Base-by-base conservation (phyloP, 202 grass and related monocot genomes). In the Elaeis oleifera region DNA sequence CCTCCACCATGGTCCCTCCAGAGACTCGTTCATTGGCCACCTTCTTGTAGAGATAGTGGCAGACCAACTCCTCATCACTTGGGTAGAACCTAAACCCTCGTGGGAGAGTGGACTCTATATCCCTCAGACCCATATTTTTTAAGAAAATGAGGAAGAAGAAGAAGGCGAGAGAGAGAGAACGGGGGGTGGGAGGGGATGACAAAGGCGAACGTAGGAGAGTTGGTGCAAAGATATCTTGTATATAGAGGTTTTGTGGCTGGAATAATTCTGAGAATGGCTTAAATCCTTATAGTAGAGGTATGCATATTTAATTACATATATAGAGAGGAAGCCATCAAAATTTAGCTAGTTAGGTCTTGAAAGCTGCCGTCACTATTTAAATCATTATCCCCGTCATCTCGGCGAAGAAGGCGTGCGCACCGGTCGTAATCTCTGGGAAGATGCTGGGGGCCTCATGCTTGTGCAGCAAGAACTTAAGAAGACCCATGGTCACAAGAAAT, bases 11-110 rank as follows among this genome's bases (percentile, higher is more conserved):
- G 59, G 80, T 89, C 17, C 69, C 86, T 49, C 79, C 77, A 20
- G 66, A 32, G 61, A 80, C 56, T 53, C 72, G 65, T 58, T 80
- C 72, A 68, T 90, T 82, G 16, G 59, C 76, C 52, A 95, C 83
- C 86, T 95, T 95, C 78, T 84, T 79, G 51, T 63, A 78, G 11
- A 95, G 81, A 71, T 95, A 95, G 76, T 95, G 78, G 79, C 86
- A 90, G 20, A 95, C 86, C 52, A 95, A 78, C 78, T 95, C 90
- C 64, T 95, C 83, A 61, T 95, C 90, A 61, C 80, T 95, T 0
- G 90, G 90, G 68, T 87, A 80, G 79, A 95, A 95, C 27, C 86
- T 67, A 66, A 95, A 95, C 20, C 90, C 90, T 23, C 86, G 90
- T 16, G 86, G 90, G 8, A 95, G 90, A 61, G 80, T 90, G 68